Evolutionary conservation across 768 basidiomycete genomes (phyloP).

Genomic region (Leccinellum rugosiceps): DNA sequence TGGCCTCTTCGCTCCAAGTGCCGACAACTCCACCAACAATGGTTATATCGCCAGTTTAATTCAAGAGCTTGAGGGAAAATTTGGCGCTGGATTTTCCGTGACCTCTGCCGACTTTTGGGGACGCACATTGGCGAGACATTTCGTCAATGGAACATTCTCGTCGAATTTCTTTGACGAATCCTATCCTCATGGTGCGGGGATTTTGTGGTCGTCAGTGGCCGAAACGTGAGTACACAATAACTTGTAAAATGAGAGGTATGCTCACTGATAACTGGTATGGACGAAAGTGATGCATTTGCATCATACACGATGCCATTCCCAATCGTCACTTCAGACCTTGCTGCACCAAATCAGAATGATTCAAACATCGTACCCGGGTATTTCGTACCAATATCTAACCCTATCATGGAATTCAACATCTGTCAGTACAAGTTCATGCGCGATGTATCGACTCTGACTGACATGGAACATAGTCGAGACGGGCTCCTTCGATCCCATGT

Average conservation of each 20-base stretch:
- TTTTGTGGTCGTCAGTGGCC: constrained; percentile 32
- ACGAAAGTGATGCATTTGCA: constrained; percentile 31
- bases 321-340: constrained; percentile 31
- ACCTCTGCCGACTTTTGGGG: constrained; percentile 30
- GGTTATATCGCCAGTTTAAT: constrained; percentile 20
- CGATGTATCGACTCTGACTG: not conserved
- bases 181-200: constrained; percentile 33
- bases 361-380: constrained; percentile 20
- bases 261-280: not conserved
- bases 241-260: not conserved
- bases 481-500: constrained; percentile 41
- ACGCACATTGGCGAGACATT: constrained; percentile 33
- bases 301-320: constrained; percentile 39
- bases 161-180: constrained; percentile 30
- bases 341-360: constrained; percentile 23
- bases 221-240: constrained; percentile 28
- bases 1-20: constrained; percentile 19
- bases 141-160: constrained; percentile 35
- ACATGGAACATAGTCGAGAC: constrained; percentile 31
- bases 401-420: constrained; percentile 14
- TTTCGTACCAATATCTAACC: constrained; percentile 29
- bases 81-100: constrained; percentile 26
- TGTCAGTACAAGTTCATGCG: constrained; percentile 27
- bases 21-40: constrained; percentile 3
- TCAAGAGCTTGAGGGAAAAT: constrained; percentile 29